These are phyloP conservation scores for Paraconiothyrium sp. DNA, from an alignment of 2,329 filamentous ascomycete genomes.

Conservation along the genomic window DNA sequence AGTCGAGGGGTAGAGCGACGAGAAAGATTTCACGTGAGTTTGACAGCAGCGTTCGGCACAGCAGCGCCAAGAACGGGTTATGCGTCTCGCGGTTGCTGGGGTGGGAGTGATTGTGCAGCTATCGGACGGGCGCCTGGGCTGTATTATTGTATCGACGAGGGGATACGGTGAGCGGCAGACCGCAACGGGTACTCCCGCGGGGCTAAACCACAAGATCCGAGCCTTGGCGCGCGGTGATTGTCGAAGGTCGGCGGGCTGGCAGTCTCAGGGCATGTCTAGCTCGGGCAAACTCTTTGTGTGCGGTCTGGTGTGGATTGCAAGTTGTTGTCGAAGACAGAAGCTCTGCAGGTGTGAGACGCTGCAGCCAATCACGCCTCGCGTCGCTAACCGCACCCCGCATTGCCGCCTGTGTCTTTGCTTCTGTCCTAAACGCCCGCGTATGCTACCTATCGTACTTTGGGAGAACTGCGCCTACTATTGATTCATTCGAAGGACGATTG, in stretches of 20 bases:
- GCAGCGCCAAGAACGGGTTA: neutral
- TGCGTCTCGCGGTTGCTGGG: neutral
- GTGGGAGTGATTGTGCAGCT: constrained; percentile 7
- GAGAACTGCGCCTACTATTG: neutral
- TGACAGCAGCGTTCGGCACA: neutral
- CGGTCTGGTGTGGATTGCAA: constrained; percentile 2
- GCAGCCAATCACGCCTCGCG: constrained; percentile 2
- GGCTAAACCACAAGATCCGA: constrained; percentile 10
- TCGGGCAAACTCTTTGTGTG: neutral
- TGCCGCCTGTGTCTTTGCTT: constrained; percentile 8
- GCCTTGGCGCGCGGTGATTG: constrained; percentile 13
- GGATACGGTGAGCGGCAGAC: constrained; percentile 27
- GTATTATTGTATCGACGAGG: constrained; percentile 15
- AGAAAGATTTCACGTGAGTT: neutral
- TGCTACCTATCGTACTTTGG: neutral
- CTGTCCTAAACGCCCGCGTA: constrained; percentile 2
- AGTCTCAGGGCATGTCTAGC: constrained; percentile 68
- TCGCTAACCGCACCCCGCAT: constrained; percentile 15
- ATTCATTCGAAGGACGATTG: neutral
- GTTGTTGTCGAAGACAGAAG: constrained; percentile 9
- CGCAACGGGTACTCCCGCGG: constrained; percentile 5
- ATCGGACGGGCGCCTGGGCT: constrained; percentile 9
- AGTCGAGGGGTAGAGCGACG: constrained; percentile 1
- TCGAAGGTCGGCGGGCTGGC: constrained; percentile 75
- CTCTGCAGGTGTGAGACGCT: constrained; percentile 1